phyloP scores from a whole-genome alignment of 2,329 filamentous ascomycete genomes.

The Emmonsia crescens region DNA sequence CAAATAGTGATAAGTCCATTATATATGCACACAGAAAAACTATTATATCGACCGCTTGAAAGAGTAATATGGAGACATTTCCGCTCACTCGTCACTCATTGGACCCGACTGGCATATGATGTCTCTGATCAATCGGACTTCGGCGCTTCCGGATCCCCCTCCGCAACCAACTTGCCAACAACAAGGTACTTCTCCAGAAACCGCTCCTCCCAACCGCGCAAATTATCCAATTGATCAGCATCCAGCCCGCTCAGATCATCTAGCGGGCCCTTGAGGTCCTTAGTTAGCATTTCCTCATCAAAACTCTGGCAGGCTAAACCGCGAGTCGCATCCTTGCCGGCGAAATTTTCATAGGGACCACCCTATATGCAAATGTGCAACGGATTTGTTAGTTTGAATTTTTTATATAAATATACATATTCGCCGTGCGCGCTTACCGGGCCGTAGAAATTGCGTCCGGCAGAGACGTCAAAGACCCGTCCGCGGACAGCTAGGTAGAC shows the following conservation, averaged over 20 bases:
- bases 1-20: neutral
- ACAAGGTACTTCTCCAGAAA: conserved; percentile 91
- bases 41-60: neutral
- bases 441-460: conserved; percentile 88
- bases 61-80: neutral
- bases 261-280: conserved; percentile 73
- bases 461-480: conserved; percentile 78
- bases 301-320: conserved; percentile 87
- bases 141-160: conserved; percentile 38
- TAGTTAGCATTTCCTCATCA: conserved; percentile 87
- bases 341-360: conserved; percentile 92
- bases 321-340: conserved; percentile 77
- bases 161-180: conserved; percentile 73
- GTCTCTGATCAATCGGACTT: neutral
- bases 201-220: conserved; percentile 85
- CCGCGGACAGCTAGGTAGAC: conserved; percentile 90
- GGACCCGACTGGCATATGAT: neutral
- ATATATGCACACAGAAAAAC: neutral
- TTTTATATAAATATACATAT: neutral
- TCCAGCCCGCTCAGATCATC: conserved; percentile 65
- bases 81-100: neutral
- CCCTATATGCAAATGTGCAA: conserved; percentile 36
- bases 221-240: conserved; percentile 65
- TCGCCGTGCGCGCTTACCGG: conserved; percentile 37
- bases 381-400: neutral